These are phyloP conservation scores for Scenedesmus sp. DNA, from an alignment of 163 green algal species.

Conservation along the genomic window DNA sequence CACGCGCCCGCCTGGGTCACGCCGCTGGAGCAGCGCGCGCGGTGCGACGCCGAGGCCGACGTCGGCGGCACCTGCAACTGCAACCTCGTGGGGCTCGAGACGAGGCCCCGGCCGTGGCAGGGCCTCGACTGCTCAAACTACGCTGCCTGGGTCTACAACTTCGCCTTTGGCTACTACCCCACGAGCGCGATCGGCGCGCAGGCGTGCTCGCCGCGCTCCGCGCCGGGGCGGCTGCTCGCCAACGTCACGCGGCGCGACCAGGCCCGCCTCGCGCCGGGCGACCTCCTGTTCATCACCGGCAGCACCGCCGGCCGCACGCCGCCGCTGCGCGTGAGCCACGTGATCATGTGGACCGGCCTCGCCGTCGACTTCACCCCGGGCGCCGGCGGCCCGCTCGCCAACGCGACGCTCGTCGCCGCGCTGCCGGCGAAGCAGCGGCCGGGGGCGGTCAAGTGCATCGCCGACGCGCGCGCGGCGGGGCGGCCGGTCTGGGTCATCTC, in stretches of 20 bases:
- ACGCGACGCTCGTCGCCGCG: constrained; percentile 3
- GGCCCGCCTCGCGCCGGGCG: constrained; percentile 4
- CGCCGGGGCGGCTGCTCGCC: constrained; percentile 9
- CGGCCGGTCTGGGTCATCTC: constrained; percentile 18
- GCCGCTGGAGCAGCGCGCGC: too few relatives aligned
- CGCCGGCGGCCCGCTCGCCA: neutral
- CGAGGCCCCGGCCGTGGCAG: too few relatives aligned
- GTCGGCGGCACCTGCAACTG: too few relatives aligned
- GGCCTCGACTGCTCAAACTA: constrained; percentile 22
- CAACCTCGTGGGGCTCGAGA: too few relatives aligned
- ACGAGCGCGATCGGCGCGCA: constrained; percentile 24
- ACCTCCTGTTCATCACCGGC: constrained; percentile 12
- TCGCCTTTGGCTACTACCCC: constrained; percentile 25
- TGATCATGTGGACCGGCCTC: constrained; percentile 18
- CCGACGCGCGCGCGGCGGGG: neutral
- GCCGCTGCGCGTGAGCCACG: constrained; percentile 19
- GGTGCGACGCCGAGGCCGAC: too few relatives aligned
- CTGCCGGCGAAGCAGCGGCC: neutral
- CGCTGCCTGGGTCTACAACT: constrained; percentile 5
- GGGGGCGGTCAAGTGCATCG: neutral
- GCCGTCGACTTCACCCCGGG: constrained; percentile 5
- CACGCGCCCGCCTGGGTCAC: constrained; percentile 2
- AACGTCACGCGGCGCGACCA: neutral
- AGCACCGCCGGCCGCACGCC: neutral
- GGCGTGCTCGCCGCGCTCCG: neutral